A percentile compares a stretch with the other conserved stretches of the same genome.
phyloP scores from a whole-genome alignment of 176 grass and related monocot species.

The Raddia distichophylla region DNA sequence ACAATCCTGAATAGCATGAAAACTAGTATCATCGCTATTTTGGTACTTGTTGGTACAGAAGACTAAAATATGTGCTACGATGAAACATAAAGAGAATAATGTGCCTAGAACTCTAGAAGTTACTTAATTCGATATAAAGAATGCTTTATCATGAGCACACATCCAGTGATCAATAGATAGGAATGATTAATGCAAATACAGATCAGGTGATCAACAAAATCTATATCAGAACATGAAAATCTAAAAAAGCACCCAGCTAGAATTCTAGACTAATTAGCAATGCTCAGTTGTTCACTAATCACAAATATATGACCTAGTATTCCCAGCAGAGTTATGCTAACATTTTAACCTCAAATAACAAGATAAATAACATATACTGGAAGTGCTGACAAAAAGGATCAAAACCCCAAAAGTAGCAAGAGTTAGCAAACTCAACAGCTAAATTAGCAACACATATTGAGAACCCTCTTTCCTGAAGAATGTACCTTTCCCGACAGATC shows the following conservation, averaged over 20 bases:
- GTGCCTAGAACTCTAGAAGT: not conserved
- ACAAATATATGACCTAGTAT: not conserved
- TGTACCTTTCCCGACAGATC: slow-evolving; percentile 85
- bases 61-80: too few species aligned
- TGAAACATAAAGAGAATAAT: too few species aligned
- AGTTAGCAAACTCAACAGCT: not conserved
- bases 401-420: not conserved
- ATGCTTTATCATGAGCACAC: slow-evolving; percentile 5
- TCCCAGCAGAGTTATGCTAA: slow-evolving; percentile 1
- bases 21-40: not conserved
- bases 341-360: not conserved
- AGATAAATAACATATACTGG: not conserved
- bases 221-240: not conserved
- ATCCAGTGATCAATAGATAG: not conserved
- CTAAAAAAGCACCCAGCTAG: slow-evolving; percentile 2
- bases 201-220: not conserved
- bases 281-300: not conserved
- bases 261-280: not conserved
- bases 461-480: not conserved
- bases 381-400: not conserved
- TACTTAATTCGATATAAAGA: not conserved
- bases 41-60: not conserved
- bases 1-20: slow-evolving; percentile 10
- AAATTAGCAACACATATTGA: not conserved
- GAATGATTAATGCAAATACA: not conserved